A percentile compares a stretch with the other conserved stretches of the same genome.
Evolutionary conservation across 2,329 filamentous ascomycete species (phyloP).

Genomic region (Exophiala sp.): DNA sequence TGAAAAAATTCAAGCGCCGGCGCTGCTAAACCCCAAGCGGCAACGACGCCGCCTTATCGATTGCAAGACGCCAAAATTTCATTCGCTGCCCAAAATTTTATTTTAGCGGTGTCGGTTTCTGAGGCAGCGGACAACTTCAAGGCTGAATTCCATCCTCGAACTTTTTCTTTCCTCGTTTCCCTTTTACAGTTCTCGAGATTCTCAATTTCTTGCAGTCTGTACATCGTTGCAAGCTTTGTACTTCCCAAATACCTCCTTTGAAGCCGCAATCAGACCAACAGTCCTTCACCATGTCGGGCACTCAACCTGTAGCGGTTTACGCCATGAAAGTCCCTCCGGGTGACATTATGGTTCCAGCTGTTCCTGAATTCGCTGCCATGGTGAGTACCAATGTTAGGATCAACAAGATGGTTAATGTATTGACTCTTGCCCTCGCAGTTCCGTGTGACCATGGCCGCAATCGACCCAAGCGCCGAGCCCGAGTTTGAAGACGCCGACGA

Average conservation of each 20-base stretch:
- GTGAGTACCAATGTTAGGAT: slow-evolving; percentile 48
- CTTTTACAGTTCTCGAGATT: neutral
- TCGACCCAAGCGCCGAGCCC: slow-evolving; percentile 77
- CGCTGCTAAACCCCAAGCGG: neutral
- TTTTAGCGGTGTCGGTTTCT: slow-evolving; percentile 10
- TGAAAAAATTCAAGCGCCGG: neutral
- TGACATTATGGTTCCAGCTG: slow-evolving; percentile 73
- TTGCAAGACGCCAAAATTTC: neutral
- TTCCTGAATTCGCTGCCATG: slow-evolving; percentile 72
- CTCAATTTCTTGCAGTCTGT: too few relatives aligned
- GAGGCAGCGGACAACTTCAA: slow-evolving; percentile 9
- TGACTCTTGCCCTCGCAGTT: slow-evolving; percentile 53
- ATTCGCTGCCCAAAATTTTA: neutral
- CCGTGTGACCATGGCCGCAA: slow-evolving; percentile 96
- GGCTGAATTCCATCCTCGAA: neutral
- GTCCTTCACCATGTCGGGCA: slow-evolving; percentile 38
- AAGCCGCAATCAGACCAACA: neutral
- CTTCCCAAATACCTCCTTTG: neutral
- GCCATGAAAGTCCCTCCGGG: slow-evolving; percentile 85
- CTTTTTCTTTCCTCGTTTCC: slow-evolving; percentile 9
- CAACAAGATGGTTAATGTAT: neutral
- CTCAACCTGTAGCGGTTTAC: slow-evolving; percentile 70
- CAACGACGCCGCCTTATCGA: neutral
- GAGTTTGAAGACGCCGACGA: slow-evolving; percentile 60
- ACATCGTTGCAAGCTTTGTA: too few relatives aligned